Base-by-base conservation (phyloP, 2,329 filamentous ascomycete genomes). In the Pochonia chlamydosporia region DNA sequence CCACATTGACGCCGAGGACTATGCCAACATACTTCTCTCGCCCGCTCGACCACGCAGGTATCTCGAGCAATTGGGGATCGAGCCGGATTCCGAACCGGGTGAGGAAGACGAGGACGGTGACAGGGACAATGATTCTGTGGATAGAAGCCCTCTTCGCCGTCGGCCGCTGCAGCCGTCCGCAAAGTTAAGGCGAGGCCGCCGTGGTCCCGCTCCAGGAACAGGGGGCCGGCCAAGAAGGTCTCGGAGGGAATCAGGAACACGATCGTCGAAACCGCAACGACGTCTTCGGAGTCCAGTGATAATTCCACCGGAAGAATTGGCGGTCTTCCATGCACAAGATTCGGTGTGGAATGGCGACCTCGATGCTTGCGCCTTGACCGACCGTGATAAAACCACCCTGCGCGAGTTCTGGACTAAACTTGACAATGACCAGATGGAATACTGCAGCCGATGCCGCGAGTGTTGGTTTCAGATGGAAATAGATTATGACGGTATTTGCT, bases 341-440 rank as follows among this genome's bases (percentile, higher is more conserved):
- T 31, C 43, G 43, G 43, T 45, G 43, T 45, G 43, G 43, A 45
- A 45, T 45, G 43, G 43, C 4, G 43, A 39, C 43, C 30, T 45
- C 30, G 43, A 45, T 14, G 43, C 43, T 23, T 39, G 30, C 43
- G 43, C 43, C 43, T 45, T 45, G 43, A 45, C 30, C 24, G 43
- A 39, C 36, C 43, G 30, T 31, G 43, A 45, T 30, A 45, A 45
- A 21, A 23, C 43, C 26, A 45, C 30, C 43, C 43, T 45, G 20
- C 43, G 43, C 21, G 30, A 37, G 33, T 39, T 36, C 30, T 45
- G 43, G 43, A 44, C 41, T 20, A 44, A 31, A 30, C 41, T 44
- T 18, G 41, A 44, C 41, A 44, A 44, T 44, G 43, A n/a, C n/a
- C n/a, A n/a, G n/a, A n/a, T n/a, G n/a, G 28, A 44, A 31, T 44